Percentiles rank a stretch among this genome's conserved stretches.
phyloP scores from a whole-genome alignment of 2,329 filamentous ascomycete species.

The Phyllachora maydis region DNA sequence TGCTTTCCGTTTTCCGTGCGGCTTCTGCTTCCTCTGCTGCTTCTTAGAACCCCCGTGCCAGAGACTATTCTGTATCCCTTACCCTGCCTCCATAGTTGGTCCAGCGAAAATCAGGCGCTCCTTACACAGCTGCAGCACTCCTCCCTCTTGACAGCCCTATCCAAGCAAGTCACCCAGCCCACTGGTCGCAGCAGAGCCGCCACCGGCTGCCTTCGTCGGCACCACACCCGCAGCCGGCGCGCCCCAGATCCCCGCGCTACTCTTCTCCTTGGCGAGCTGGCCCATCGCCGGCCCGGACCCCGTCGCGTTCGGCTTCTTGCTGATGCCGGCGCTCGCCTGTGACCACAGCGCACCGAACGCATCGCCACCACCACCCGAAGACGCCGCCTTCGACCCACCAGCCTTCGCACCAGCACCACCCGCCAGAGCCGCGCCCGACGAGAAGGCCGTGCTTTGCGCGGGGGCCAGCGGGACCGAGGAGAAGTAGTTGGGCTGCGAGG shows the following conservation, averaged over 20 bases:
- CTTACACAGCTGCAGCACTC: no score
- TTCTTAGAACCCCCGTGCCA: no score
- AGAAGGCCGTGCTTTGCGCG: slow-evolving; percentile 2
- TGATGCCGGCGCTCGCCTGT: slow-evolving; percentile 47
- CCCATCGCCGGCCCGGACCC: slow-evolving; percentile 62
- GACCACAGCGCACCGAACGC: slow-evolving; percentile 82
- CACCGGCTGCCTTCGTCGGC: slow-evolving; percentile 9
- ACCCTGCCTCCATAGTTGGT: no score
- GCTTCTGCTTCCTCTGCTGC: no score
- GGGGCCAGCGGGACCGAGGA: slow-evolving; percentile 50
- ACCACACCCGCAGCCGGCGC: slow-evolving; percentile 3
- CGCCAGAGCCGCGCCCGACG: no score
- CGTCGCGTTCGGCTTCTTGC: slow-evolving; percentile 49
- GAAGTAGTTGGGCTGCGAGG: slow-evolving; percentile 81
- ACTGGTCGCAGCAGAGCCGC: slow-evolving; percentile 10
- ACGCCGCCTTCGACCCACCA: slow-evolving; percentile 26
- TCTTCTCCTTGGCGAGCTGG: slow-evolving; percentile 96
- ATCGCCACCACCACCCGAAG: no score
- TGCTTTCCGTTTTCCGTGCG: no score
- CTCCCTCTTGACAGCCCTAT: slow-evolving; percentile 7
- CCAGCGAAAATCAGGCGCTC: no score
- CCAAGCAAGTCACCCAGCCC: slow-evolving; percentile 28
- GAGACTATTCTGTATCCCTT: no score
- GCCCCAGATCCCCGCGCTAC: slow-evolving; percentile 85
- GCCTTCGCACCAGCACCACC: slow-evolving; percentile 22